Evolutionary conservation across 2,329 filamentous ascomycete genomes (phyloP).

Genomic region (Penicillium sp.): DNA sequence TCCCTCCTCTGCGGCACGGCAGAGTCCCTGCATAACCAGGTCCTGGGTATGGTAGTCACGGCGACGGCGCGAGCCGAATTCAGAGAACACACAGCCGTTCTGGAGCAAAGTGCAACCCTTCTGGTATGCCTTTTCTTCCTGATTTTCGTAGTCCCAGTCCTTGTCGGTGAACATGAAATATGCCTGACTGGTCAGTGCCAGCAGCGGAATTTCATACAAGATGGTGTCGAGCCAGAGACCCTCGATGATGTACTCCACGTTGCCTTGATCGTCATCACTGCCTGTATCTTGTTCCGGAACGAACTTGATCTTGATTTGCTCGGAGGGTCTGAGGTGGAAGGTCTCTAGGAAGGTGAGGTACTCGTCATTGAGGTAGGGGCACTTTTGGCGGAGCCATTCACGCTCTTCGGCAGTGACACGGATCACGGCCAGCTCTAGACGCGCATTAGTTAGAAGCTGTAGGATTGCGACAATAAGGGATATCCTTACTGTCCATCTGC

Average conservation of each 20-base stretch:
- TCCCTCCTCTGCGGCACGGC: conserved; percentile 71
- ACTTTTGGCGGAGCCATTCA: conserved; percentile 72
- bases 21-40: conserved; percentile 83
- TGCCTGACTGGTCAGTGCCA: conserved; percentile 89
- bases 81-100: conserved; percentile 83
- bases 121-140: conserved; percentile 77
- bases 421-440: conserved; percentile 75
- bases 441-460: background rate
- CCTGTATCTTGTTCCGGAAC: conserved; percentile 56
- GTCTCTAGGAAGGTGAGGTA: conserved; percentile 80
- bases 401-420: conserved; percentile 76
- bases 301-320: conserved; percentile 75
- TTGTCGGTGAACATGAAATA: conserved; percentile 96
- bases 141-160: conserved; percentile 85
- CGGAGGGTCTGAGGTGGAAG: conserved; percentile 76
- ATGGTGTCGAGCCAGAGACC: conserved; percentile 94
- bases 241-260: conserved; percentile 72
- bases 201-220: conserved; percentile 91
- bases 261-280: conserved; percentile 66
- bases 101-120: conserved; percentile 79
- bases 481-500: conserved; percentile 71
- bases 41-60: conserved; percentile 95
- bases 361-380: conserved; percentile 72
- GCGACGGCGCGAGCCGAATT: conserved; percentile 86
- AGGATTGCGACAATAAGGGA: background rate